Evolutionary conservation across 2,329 filamentous ascomycete genomes (phyloP).

Genomic region (Nakataea oryzae): DNA sequence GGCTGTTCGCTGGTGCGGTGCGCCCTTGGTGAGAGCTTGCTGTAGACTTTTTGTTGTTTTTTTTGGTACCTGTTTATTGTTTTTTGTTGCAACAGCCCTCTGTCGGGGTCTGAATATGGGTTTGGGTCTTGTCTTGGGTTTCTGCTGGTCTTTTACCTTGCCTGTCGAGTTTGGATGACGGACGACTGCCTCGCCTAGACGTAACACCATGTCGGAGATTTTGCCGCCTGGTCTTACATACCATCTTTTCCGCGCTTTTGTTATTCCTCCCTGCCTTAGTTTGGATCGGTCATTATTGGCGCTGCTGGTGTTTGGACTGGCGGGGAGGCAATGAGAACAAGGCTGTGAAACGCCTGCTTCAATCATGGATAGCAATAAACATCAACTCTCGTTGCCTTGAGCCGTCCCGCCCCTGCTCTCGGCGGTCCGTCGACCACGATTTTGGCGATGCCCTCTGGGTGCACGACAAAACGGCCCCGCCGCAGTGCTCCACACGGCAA

Average conservation of each 20-base stretch:
- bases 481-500: too few relatives aligned
- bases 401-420: too few relatives aligned
- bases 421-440: too few relatives aligned
- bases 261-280: background rate
- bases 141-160: background rate
- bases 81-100: too few relatives aligned
- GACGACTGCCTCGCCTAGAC: background rate
- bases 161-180: background rate
- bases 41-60: constrained; percentile 33
- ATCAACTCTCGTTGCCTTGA: too few relatives aligned
- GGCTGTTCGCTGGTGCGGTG: constrained; percentile 88
- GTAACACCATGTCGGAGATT: background rate
- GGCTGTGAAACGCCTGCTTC: background rate
- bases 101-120: background rate
- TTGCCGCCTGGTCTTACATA: background rate
- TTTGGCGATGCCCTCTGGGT: too few relatives aligned
- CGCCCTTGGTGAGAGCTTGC: constrained; percentile 79
- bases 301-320: background rate
- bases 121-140: background rate
- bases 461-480: too few relatives aligned
- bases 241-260: background rate
- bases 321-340: background rate
- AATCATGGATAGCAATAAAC: background rate
- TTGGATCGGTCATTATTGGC: too few relatives aligned
- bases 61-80: too few relatives aligned